Evolutionary conservation across 2,329 filamentous ascomycete species (phyloP).

Genomic region (Sporothrix euskadiensis): DNA sequence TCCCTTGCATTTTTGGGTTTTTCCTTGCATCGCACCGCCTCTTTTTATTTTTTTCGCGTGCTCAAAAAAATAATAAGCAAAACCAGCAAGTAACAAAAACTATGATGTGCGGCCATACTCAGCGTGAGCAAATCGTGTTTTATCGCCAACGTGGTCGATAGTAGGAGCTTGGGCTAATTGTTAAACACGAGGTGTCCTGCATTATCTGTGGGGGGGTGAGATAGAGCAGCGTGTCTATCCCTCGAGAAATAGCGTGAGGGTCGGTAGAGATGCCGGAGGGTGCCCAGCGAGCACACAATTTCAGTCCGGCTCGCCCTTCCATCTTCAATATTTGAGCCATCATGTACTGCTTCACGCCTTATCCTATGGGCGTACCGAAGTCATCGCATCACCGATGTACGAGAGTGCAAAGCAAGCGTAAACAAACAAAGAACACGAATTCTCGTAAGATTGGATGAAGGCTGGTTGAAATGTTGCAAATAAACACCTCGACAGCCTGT

Average conservation of each 20-base stretch:
- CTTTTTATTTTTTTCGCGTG: background rate
- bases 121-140: background rate
- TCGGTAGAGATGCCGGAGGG: background rate
- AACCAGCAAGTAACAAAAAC: background rate
- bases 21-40: conserved; percentile 6
- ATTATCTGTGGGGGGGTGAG: background rate
- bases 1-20: background rate
- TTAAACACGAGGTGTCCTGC: background rate
- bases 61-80: background rate
- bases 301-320: background rate
- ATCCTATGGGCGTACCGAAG: background rate
- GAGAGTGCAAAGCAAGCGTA: background rate
- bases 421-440: background rate
- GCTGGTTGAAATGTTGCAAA: background rate
- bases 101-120: background rate
- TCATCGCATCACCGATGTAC: background rate
- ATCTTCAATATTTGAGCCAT: background rate
- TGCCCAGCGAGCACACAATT: background rate
- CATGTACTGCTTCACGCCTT: too few relatives aligned
- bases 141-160: background rate
- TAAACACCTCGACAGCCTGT: background rate
- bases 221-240: background rate
- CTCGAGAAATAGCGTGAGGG: background rate
- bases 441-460: background rate
- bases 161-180: background rate